Conservation (phyloP, 768 basidiomycete genomes). For the Pleurotus tuoliensis region DNA sequence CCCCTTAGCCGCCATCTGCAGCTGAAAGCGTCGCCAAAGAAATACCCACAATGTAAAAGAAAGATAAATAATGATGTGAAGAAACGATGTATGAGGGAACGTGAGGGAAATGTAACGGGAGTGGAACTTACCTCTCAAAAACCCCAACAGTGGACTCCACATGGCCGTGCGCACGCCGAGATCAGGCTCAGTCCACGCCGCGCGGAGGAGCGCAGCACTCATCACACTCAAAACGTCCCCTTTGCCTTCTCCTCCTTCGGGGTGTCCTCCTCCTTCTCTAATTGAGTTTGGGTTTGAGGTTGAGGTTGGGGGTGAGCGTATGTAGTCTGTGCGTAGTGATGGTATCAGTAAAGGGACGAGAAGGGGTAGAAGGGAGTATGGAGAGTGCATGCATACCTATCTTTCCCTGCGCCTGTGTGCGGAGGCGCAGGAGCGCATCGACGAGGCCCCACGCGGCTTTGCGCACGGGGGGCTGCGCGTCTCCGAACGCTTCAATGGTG, state of each 20-base stretch:
- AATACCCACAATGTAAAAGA: no score
- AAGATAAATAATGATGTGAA: no score
- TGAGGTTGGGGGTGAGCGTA: no score
- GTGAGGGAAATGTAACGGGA: neutral
- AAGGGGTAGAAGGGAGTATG: no score
- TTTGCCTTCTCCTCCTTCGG: no score
- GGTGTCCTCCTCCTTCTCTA: no score
- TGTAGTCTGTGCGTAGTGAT: no score
- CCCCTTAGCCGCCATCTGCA: no score
- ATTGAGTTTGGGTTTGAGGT: no score
- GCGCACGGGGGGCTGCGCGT: constrained; percentile 67
- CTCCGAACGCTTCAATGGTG: constrained; percentile 49
- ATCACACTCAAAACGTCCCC: constrained; percentile 38
- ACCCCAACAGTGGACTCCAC: constrained; percentile 68
- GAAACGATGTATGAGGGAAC: neutral
- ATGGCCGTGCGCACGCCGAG: constrained; percentile 59
- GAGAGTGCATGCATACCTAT: no score
- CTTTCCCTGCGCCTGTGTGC: constrained; percentile 18
- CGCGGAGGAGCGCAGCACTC: constrained; percentile 58
- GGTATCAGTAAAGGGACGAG: no score
- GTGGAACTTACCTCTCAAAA: constrained; percentile 58
- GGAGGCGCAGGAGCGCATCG: constrained; percentile 33
- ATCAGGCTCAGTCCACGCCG: constrained; percentile 69
- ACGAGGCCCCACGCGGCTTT: constrained; percentile 65
- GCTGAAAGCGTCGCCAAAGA: no score